phyloP scores from a whole-genome alignment of 257 asterid species.

The Apocynum venetum region DNA sequence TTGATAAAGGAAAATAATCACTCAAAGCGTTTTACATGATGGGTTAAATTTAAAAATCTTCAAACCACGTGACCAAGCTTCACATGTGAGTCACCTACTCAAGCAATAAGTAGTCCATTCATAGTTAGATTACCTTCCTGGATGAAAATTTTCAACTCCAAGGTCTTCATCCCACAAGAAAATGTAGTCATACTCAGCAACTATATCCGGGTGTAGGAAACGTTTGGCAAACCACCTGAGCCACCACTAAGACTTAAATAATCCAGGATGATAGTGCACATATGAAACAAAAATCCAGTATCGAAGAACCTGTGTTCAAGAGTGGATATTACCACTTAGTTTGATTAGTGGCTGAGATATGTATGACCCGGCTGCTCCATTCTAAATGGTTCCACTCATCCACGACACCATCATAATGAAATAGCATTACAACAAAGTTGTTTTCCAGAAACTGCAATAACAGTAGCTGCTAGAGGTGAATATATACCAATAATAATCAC shows the following conservation, averaged over 20 bases:
- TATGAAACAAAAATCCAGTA: neutral
- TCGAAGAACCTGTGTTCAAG: neutral
- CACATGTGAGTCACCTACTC: neutral
- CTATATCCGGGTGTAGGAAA: conserved; percentile 90
- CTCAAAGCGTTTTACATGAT: neutral
- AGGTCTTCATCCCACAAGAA: conserved; percentile 96
- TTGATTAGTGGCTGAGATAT: conserved; percentile 68
- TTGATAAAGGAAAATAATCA: neutral
- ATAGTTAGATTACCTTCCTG: conserved; percentile 43
- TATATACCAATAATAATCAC: neutral
- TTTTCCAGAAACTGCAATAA: conserved; percentile 60
- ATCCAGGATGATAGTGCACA: neutral
- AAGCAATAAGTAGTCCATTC: neutral
- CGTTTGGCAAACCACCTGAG: conserved; percentile 97
- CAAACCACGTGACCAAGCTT: neutral
- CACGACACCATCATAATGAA: conserved; percentile 76
- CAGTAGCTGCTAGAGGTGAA: neutral
- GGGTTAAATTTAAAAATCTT: neutral
- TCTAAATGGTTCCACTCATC: conserved; percentile 64
- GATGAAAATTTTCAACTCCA: conserved; percentile 70
- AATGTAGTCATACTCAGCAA: conserved; percentile 68
- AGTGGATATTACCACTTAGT: conserved; percentile 59
- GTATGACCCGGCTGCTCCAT: conserved; percentile 64
- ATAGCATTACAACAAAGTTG: conserved; percentile 66
- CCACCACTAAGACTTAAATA: neutral